Base-by-base conservation (phyloP, 1,284 basidiomycete species). In the Malassezia japonica region DNA sequence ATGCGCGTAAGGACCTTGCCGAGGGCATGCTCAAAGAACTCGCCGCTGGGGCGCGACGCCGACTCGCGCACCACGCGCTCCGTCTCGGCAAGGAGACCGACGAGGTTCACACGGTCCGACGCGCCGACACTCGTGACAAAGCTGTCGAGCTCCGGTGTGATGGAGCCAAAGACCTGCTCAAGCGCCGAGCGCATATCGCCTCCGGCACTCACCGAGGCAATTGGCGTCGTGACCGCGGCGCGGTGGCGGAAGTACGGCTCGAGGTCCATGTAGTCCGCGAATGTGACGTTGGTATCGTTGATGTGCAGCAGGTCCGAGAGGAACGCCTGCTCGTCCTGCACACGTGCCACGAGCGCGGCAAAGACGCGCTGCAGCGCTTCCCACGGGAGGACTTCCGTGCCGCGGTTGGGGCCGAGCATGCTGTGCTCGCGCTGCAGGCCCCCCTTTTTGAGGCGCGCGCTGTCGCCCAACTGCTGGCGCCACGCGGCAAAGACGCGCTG, bases 131-230 rank as follows among this genome's bases (percentile, higher is more conserved):
- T 21, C 18, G 31, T 21, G n/a, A 48, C 28, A 84, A 88, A 95
- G 7, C 78, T 74, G 74, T 87, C 88, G 55, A 94, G 62, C 69
- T 94, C 89, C 1, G 78, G 77, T 4, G 85, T 83, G 16, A 98
- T 75, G 75, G 92, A 96, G 7, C 89, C 87, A 73, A 96, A 98
- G 52, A 96, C 89, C 41, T 94, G 76, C 60, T 96, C 91, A 83
- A 96, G 82, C 16, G 88, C 87, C 2, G 52, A 56, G 35, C 62
- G 59, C 67, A 72, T 68, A 43, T 66, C 64, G 15, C 62, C 48
- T 34, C 66, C 42, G 3, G 62, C 59, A 3, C 60, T 62, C 0
- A 40, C 21, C n/a, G 38, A 10, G 10, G 50, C 3, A 2, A 33
- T 9, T 4, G 45, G 9, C 34, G n/a, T 36, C 31, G 38, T 48